Evolutionary conservation across 2,329 filamentous ascomycete genomes (phyloP).

Genomic region (Colletotrichum gigasporum): DNA sequence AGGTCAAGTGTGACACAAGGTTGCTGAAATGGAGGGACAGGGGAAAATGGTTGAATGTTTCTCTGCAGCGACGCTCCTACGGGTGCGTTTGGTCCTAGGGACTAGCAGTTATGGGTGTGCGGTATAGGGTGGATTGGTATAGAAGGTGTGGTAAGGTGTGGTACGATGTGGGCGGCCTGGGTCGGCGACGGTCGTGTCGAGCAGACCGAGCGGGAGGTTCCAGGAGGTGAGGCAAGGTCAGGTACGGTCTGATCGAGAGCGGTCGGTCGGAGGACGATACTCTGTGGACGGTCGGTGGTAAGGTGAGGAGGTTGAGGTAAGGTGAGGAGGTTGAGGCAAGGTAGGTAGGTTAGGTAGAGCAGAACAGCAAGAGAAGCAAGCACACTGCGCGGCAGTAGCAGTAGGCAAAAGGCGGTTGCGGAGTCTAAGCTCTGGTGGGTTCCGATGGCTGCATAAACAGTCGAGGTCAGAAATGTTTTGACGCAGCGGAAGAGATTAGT

Average conservation of each 20-base stretch:
- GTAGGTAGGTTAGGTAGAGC: neutral
- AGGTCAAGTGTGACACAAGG: conserved; percentile 16
- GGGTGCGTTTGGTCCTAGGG: conserved; percentile 4
- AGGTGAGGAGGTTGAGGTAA: conserved; percentile 10
- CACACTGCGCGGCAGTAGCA: conserved; percentile 24
- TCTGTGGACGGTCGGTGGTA: conserved; percentile 6
- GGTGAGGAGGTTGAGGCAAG: conserved; percentile 6
- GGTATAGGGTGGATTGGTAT: conserved; percentile 19
- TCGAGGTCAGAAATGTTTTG: conserved; percentile 49
- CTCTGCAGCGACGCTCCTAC: conserved; percentile 12
- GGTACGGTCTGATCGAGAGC: neutral
- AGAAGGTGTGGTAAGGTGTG: conserved; percentile 4
- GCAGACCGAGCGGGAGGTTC: neutral
- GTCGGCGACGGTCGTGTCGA: conserved; percentile 15
- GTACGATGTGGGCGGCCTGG: conserved; percentile 5
- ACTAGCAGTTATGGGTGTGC: conserved; percentile 18
- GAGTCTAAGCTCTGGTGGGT: conserved; percentile 36
- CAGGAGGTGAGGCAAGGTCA: neutral
- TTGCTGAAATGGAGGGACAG: conserved; percentile 11
- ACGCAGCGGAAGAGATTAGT: conserved; percentile 48
- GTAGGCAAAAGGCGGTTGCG: conserved; percentile 18
- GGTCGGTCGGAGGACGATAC: neutral
- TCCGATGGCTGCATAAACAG: conserved; percentile 43
- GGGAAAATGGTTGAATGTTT: conserved; percentile 13
- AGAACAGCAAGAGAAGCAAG: conserved; percentile 12